Evolutionary conservation across 2,329 filamentous ascomycete genomes (phyloP), one percentile per base, ranked within the genome.

Genomic region (Fusarium paranaense): DNA sequence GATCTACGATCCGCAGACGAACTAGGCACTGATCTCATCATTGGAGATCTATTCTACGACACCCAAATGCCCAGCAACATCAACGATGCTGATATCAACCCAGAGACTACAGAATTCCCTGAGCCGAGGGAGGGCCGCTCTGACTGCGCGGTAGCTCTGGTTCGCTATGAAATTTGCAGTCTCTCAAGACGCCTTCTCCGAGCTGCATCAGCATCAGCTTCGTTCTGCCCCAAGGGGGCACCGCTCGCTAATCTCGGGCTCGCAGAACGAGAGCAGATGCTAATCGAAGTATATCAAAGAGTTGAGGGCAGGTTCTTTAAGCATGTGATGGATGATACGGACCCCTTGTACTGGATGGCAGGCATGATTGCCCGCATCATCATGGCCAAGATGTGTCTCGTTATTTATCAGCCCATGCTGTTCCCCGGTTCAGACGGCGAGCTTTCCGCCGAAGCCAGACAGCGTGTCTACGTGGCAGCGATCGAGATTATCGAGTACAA

Each of bases 381-480:
- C 71, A 89, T 95, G 83, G 91, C 91, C 57, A 96, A 95, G 82
- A 90, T 95, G 85, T 94, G 92, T 84, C 86, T 97, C 38, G 88
- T 95, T 69, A 88, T 94, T 3, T 93, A 96, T 77, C 91, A 96
- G 75, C 93, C 93, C 0, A 87, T 92, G 77, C 90, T 93, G 35
- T 89, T 91, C 61, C 87, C 87, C 37, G 88, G 90, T 30, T 86
- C 87, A 11, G 87, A 86, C n/a, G 82, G 85, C 10, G 86, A 86
- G 30, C 84, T 93, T 9, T 88, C 90, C 0, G 86, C 89, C 59
- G 91, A 91, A 57, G 89, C 90, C 10, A 90, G 90, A 66, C 89
- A 94, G 70, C 91, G 91, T 66, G 85, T 95, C 2, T 94, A 95
- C 79, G 83, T 92, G 27, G 93, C 92, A 0, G 91, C 92, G 3